phyloP scores from a whole-genome alignment of 805 yeast species.

The Priceomyces castillae region DNA sequence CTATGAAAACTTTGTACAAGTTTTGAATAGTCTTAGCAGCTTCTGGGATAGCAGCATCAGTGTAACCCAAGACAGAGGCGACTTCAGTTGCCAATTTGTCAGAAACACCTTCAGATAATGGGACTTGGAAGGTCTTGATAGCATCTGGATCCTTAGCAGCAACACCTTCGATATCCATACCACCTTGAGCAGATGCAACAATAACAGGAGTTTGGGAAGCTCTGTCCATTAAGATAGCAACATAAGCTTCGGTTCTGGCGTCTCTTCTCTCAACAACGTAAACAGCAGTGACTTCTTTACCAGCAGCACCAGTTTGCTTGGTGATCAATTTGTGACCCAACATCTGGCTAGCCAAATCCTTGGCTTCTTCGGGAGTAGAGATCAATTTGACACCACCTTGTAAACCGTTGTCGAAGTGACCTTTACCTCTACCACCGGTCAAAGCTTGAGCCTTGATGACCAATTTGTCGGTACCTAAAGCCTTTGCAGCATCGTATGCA shows the following conservation, averaged over 20 bases:
- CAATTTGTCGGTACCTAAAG: constrained; percentile 71
- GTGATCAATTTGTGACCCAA: constrained; percentile 90
- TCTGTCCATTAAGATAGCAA: constrained; percentile 95
- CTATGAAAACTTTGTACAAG: constrained; percentile 84
- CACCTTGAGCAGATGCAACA: constrained; percentile 97
- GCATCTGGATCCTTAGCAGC: constrained; percentile 89
- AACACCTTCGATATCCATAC: constrained; percentile 99
- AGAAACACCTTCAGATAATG: constrained; percentile 76
- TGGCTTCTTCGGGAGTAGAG: constrained; percentile 80
- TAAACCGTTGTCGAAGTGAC: constrained; percentile 92
- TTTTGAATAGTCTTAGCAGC: constrained; percentile 86
- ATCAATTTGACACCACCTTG: constrained; percentile 96
- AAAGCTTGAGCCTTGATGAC: constrained; percentile 98
- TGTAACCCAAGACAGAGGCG: constrained; percentile 80
- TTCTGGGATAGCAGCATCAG: constrained; percentile 70
- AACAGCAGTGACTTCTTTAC: constrained; percentile 95
- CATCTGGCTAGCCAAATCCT: constrained; percentile 84
- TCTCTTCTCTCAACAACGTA: constrained; percentile 93
- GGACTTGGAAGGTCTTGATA: constrained; percentile 82
- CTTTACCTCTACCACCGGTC: constrained; percentile 99
- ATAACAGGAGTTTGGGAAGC: constrained; percentile 84
- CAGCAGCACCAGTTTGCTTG: constrained; percentile 96
- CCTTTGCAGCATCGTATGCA: constrained; percentile 79
- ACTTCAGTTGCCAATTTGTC: constrained; percentile 70
- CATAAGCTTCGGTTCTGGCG: constrained; percentile 91